phyloP scores from a whole-genome alignment of 1,284 basidiomycete species.

The Cryptococcus jaspeensis region DNA sequence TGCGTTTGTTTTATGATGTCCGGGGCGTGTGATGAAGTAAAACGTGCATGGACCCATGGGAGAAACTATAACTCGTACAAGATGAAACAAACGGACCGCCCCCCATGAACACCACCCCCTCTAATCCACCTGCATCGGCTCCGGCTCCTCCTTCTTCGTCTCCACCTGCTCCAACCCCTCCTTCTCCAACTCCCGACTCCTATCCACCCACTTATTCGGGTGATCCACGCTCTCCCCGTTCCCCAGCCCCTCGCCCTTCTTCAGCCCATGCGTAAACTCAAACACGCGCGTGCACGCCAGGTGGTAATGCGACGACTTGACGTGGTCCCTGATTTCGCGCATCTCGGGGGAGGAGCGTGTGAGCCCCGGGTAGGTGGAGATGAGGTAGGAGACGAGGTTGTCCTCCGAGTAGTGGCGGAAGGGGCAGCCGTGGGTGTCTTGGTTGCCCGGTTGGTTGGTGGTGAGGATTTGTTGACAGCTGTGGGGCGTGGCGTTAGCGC shows the following conservation, averaged over 20 bases:
- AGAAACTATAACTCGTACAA: not conserved
- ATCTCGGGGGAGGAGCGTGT: slow-evolving; percentile 69
- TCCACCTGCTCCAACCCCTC: slow-evolving; percentile 28
- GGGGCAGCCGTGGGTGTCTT: slow-evolving; percentile 87
- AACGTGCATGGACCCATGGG: not conserved
- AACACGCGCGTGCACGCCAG: slow-evolving; percentile 96
- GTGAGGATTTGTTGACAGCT: slow-evolving; percentile 91
- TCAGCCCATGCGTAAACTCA: slow-evolving; percentile 90
- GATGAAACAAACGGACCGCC: not conserved
- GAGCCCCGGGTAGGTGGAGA: slow-evolving; percentile 61
- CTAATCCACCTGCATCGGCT: slow-evolving; percentile 18
- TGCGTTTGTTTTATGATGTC: not conserved
- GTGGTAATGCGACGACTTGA: slow-evolving; percentile 84
- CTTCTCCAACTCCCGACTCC: slow-evolving; percentile 53
- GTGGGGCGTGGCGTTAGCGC: not conserved
- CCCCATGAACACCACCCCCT: not conserved
- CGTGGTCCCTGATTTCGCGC: slow-evolving; percentile 79
- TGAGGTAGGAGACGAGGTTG: slow-evolving; percentile 76
- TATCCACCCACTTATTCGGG: slow-evolving; percentile 75
- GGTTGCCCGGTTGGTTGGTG: slow-evolving; percentile 67
- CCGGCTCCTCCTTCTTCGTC: slow-evolving; percentile 25
- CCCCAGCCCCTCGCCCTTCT: slow-evolving; percentile 86
- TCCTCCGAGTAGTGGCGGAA: slow-evolving; percentile 87
- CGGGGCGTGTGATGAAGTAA: not conserved
- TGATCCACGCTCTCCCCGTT: slow-evolving; percentile 87